Evolutionary conservation across 352 stramenopile species (phyloP), one percentile per base, ranked within the genome.

Genomic region (Proteromonas lacertae): DNA sequence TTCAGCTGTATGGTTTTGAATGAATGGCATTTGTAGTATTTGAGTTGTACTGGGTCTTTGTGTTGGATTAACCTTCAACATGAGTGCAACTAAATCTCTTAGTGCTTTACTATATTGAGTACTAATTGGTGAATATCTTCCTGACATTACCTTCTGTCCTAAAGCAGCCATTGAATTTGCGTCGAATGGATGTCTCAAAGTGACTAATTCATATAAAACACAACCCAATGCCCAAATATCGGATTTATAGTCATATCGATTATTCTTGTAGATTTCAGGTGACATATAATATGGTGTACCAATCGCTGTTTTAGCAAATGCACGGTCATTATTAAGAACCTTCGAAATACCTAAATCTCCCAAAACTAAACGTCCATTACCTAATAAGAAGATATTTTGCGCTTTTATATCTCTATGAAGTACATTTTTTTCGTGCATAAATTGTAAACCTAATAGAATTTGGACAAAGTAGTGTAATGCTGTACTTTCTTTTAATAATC

Each of bases 171-270:
- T 41, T 18, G 36, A 53, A 40, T 49, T 53, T 16, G 66, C 71
- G 16, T 80, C 59, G 44, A 90, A 90, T 13, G 70, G 64, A 35
- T 86, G 68, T 9, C 48, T 42, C 38, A 86, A 60, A 18, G 71
- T 76, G 1, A 41, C 49, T 50, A 89, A 64, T 52, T 90, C 75
- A 50, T 81, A 90, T 17, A 90, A 41, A 6, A 90, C 59, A 46
- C 72, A 88, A 1, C 75, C 75, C 10, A 90, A 51, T 22, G 72
- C 81, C 75, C 75, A 90, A 13, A 90, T 48, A 44, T 90, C 75
- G 0, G 64, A 77, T 52, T 88, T 90, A 40, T 72, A 57, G 36
- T 84, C 79, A 57, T 90, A 90, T 10, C 56, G 55, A 35, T 74
- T 60, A 12, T 76, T 73, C 9, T 82, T 53, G 45, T 68, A 84